Base-by-base conservation (phyloP, 768 basidiomycete species). In the Amanita jacksonii region DNA sequence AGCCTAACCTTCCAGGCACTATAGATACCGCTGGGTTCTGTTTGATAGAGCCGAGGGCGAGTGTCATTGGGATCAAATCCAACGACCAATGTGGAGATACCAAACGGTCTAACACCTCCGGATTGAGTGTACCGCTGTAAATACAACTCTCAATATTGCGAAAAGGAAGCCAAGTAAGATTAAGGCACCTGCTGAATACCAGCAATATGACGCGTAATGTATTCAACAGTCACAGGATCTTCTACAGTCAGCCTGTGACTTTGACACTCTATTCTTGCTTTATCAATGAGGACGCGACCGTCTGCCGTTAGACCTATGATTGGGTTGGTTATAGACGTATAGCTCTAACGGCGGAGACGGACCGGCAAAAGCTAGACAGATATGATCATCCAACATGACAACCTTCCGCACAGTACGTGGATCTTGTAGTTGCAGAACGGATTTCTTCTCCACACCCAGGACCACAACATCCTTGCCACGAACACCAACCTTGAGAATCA, bases 401-500 rank as follows among this genome's bases (percentile, higher is more conserved):
- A 98, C 93, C 63, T 99, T 99, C 43, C 96, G 74, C 12, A 98
- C 93, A 1, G 96, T 99, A 42, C 96, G 76, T 5, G 96, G 92
- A 64, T 99, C 96, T 70, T 99, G 96, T 13, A 99, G 76, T 64
- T 99, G 96, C 8, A 98, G 72, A 22, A 96, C 81, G 0, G 90
- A 91, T 66, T 97, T 98, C 86, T 98, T 98, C 74, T 99, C 96
- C 23, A 98, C 94, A 39, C 94, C 96, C 19, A 99, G 72, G 3
- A 99, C 90, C 2, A 97, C 96, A 22, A 93, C 87, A 54, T 92
- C 83, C 59, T 85, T 82, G 54, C 96, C 96, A 51, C 90, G 80
- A 27, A 98, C 91, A 42, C 96, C 96, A 49, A 98, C 92, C 93
- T 96, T 8, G 1, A 47, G 34, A 28, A 37, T 10, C 12, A 3